phyloP scores from a whole-genome alignment of 257 asterid species.

The Ballota nigra region DNA sequence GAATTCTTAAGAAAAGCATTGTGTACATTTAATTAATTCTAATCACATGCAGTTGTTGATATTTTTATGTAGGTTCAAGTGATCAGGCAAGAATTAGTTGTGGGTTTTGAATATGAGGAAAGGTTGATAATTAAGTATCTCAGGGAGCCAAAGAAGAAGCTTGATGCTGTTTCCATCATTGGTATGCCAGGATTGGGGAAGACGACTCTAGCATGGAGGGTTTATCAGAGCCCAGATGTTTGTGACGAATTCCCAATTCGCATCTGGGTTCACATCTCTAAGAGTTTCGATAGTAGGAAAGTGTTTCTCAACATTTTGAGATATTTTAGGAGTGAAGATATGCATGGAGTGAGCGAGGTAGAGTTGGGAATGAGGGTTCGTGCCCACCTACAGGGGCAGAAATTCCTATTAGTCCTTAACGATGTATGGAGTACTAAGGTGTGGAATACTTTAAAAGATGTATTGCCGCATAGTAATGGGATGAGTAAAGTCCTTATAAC shows the following conservation, averaged over 20 bases:
- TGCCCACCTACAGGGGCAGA: slow-evolving; percentile 1
- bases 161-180: slow-evolving; percentile 31
- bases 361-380: slow-evolving; percentile 15
- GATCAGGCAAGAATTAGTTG: slow-evolving; percentile 16
- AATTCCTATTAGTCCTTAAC: slow-evolving; percentile 27
- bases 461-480: slow-evolving; percentile 27
- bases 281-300: slow-evolving; percentile 12
- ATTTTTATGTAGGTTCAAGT: background rate
- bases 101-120: slow-evolving; percentile 24
- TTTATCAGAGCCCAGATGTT: background rate
- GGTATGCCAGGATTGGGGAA: slow-evolving; percentile 39
- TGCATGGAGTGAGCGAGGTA: background rate
- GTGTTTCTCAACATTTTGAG: slow-evolving; percentile 21
- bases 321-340: background rate
- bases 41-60: too few species aligned
- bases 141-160: background rate
- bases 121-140: background rate
- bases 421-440: background rate
- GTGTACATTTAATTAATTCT: too few species aligned
- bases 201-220: slow-evolving; percentile 37
- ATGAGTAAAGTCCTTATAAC: slow-evolving; percentile 43
- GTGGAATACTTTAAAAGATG: slow-evolving; percentile 9
- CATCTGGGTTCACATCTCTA: slow-evolving; percentile 19
- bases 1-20: too few species aligned
- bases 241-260: background rate